Evolutionary conservation across 139 green algal genomes (phyloP).

Genomic region (Nannochloris sp.): DNA sequence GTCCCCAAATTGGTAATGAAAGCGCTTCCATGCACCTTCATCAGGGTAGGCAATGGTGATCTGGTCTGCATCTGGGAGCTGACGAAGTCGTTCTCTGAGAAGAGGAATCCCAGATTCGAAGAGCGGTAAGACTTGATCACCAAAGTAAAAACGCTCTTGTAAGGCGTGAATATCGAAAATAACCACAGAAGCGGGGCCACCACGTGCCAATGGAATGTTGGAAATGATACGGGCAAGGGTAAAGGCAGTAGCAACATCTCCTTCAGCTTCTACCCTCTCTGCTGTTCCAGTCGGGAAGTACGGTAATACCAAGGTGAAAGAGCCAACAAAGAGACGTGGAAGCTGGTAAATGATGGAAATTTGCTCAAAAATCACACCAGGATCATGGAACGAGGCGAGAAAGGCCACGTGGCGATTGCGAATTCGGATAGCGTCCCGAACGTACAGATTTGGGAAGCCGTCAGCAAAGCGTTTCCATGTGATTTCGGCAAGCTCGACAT

Average conservation of each 20-base stretch:
- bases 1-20: conserved; percentile 88
- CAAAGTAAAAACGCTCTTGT: conserved; percentile 99
- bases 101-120: conserved; percentile 95
- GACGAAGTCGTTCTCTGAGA: conserved; percentile 45
- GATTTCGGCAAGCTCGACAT: conserved; percentile 74
- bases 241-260: conserved; percentile 90
- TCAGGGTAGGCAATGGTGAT: conserved; percentile 96
- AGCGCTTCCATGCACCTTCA: conserved; percentile 97
- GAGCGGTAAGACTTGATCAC: conserved; percentile 90
- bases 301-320: conserved; percentile 95
- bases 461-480: conserved; percentile 90
- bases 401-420: conserved; percentile 94
- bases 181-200: conserved; percentile 83
- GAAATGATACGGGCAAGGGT: conserved; percentile 93
- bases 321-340: conserved; percentile 88
- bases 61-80: conserved; percentile 71
- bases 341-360: conserved; percentile 96
- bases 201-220: conserved; percentile 86
- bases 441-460: conserved; percentile 98
- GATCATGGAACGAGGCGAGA: conserved; percentile 90
- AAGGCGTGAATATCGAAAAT: conserved; percentile 99
- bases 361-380: conserved; percentile 90
- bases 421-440: conserved; percentile 84
- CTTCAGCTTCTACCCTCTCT: conserved; percentile 79
- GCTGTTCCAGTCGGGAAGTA: conserved; percentile 96